A percentile compares a stretch with the other conserved stretches of the same genome.
Conservation (phyloP, 1,284 basidiomycete genomes). For the Rhodotorula sp. region DNA sequence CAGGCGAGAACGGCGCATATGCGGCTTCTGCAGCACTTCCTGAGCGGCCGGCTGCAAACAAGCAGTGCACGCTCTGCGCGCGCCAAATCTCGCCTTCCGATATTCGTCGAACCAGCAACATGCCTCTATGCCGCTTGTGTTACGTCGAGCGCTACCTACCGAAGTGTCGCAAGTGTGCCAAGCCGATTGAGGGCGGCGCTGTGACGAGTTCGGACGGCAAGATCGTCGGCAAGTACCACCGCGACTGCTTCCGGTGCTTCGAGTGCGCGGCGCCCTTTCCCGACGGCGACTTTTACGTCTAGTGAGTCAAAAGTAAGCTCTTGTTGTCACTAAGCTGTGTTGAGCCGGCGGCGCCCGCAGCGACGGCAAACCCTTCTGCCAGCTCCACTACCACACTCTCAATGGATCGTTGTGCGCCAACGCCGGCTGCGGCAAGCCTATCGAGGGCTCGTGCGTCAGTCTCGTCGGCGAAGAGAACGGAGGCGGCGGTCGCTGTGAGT, state of each 20-base stretch:
- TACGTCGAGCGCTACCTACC: constrained; percentile 46
- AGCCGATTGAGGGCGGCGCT: constrained; percentile 44
- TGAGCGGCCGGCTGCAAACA: background rate
- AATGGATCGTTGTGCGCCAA: constrained; percentile 45
- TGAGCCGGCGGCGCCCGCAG: background rate
- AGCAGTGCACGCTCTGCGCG: constrained; percentile 12
- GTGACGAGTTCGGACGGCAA: constrained; percentile 46
- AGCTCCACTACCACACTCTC: constrained; percentile 44
- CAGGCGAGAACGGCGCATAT: background rate
- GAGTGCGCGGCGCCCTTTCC: constrained; percentile 42
- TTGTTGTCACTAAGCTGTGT: background rate
- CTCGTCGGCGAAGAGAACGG: constrained; percentile 43
- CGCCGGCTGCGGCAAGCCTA: constrained; percentile 38
- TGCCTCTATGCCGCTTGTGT: constrained; percentile 42
- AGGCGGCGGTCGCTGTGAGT: constrained; percentile 41
- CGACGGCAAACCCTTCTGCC: constrained; percentile 44
- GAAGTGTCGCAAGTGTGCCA: constrained; percentile 45
- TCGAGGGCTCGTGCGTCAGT: constrained; percentile 46
- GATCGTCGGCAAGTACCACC: constrained; percentile 43
- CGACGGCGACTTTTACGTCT: constrained; percentile 46
- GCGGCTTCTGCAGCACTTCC: no score
- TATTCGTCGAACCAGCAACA: constrained; percentile 19
- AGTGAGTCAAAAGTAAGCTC: constrained; percentile 9
- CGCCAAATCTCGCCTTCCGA: background rate
- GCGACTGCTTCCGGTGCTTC: constrained; percentile 40